A percentile compares a stretch with the other conserved stretches of the same genome.
Conservation (phyloP, 2,329 filamentous ascomycete genomes). For the Byssoonygena ceratinophila region DNA sequence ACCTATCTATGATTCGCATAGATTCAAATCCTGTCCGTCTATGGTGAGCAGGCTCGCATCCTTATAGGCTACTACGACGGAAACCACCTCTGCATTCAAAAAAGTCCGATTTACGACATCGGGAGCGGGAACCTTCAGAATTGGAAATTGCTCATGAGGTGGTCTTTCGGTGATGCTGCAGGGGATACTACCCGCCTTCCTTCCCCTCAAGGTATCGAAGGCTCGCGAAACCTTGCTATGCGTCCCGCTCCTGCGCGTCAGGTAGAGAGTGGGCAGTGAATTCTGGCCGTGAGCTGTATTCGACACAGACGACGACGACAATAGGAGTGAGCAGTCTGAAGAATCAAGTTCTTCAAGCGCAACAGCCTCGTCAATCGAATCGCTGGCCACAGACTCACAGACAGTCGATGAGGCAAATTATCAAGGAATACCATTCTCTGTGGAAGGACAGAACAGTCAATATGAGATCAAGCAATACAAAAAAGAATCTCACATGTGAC, state of each 20-base stretch:
- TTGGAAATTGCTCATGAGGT: not conserved
- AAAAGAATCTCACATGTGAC: too few relatives aligned
- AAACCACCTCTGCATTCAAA: not conserved
- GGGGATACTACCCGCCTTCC: slow-evolving; percentile 3
- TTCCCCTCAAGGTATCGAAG: not conserved
- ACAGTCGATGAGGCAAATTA: too few relatives aligned
- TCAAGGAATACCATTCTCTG: too few relatives aligned
- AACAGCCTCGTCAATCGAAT: too few relatives aligned
- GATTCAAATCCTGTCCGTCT: slow-evolving; percentile 1
- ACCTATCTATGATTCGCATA: slow-evolving; percentile 2
- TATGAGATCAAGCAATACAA: too few relatives aligned
- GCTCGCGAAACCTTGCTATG: not conserved
- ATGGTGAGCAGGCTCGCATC: not conserved
- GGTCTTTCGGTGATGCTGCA: not conserved
- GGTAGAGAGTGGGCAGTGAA: not conserved
- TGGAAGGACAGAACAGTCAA: too few relatives aligned
- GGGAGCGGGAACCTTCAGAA: not conserved
- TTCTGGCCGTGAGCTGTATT: not conserved
- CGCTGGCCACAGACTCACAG: too few relatives aligned
- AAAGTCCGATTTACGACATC: slow-evolving; percentile 2
- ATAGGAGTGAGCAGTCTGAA: too few relatives aligned
- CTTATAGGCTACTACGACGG: slow-evolving; percentile 2
- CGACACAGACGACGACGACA: too few relatives aligned
- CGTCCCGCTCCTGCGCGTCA: slow-evolving; percentile 1
- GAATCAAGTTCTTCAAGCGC: too few relatives aligned